Base-by-base conservation (phyloP, 306 rosid genomes). In the Astragalus glycyphyllos region DNA sequence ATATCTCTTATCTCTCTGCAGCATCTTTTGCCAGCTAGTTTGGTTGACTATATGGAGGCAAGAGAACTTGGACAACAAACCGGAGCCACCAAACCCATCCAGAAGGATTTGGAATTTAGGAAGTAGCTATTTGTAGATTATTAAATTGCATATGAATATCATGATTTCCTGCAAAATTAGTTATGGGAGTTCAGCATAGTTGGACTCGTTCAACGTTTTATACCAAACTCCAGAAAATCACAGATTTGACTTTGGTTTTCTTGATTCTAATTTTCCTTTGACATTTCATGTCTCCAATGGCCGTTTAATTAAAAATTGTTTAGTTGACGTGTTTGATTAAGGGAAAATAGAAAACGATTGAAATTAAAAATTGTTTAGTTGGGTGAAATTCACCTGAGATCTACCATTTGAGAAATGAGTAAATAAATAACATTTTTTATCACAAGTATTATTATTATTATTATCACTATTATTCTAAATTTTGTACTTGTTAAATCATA, bases 1-100 rank as follows among this genome's bases (percentile, higher is more conserved):
- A 73, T 50, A 63, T 48, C 54, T 69, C 70, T 16, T 54, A 59
- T 64, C 51, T 54, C 17, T 58, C 13, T 51, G 61, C 47, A 37
- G 37, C 64, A 32, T 66, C 41, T 57, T 55, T 71, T 64, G 75
- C 78, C 84, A 76, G 85, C 85, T 71, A 53, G 58, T 51, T 66
- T 66, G 51, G 63, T 71, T 71, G 81, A 72, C 74, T 29, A 34
- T 65, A 13, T 16, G 40, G 70, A 70, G 40, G 71, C 46, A 11
- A 48, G 40, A 20, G 70, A 46, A 29, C 41, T 64, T 70, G 65
- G 66, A 54, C 72, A 32, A 67, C 59, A 16, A 31, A 66, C 23
- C 76, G 13, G 41, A 49, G 68, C 76, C 74, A 63, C 71, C 62
- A 62, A 74, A 45, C 69, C 54, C 68, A 47, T 65, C 77, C 66